Base-by-base conservation (phyloP, 371 early-diverging fungal species). In the Zancudomyces culisetae region DNA sequence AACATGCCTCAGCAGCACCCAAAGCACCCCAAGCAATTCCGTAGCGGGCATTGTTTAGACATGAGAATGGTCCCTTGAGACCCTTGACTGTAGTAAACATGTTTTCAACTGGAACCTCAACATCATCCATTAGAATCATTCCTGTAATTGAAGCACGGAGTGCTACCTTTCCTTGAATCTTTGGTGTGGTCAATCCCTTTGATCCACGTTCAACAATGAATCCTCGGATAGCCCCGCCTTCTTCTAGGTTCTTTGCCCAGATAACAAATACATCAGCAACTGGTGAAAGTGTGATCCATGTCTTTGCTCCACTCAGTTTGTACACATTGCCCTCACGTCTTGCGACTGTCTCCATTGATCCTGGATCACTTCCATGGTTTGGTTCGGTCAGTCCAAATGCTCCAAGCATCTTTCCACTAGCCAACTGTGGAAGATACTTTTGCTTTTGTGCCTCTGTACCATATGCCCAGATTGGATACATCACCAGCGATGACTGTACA, bases 281-380 rank as follows among this genome's bases (percentile, higher is more conserved):
- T 21, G 98, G 98, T 30, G 94, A 87, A 76, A 94, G 92, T 55
- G 98, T 91, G 67, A 97, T 97, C 98, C 98, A 97, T 30, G 90
- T 92, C 75, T 97, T 97, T 69, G 85, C 72, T 1, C 96, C 96
- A 51, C 77, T 83, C 46, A 95, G 51, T 12, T 89, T 74, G 64
- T 83, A 97, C 26, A 82, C 85, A 29, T 69, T 63, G 21, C 55
- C 64, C 1, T 65, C 62, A 26, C 56, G 45, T 49, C 69, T 68
- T 35, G 96, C 96, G 4, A 68, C 75, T 13, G 95, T 92, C 63
- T 94, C 91, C 95, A 97, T 94, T 42, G 83, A 70, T 18, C 71
- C 81, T 2, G 95, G 95, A 66, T 97, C 98, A 27, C 84, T 83
- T n/a, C 96, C 98, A 63, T 92, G 92, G 72, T 97, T 90, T 43